phyloP scores from a whole-genome alignment of 169 alveolate species.

The Neospora caninum region DNA sequence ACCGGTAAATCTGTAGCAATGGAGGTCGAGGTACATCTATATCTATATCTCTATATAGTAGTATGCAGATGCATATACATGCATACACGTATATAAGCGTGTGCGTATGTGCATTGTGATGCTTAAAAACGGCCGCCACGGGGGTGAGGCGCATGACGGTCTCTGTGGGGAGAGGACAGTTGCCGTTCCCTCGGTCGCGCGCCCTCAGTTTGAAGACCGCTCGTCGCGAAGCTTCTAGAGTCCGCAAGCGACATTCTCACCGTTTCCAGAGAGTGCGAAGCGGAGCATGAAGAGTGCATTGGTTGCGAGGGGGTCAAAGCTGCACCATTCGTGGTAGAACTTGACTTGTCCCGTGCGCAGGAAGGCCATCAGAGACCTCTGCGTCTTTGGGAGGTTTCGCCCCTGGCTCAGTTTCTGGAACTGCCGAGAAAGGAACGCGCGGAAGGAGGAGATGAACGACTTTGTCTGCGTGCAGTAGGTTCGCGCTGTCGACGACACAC shows the following conservation, averaged over 20 bases:
- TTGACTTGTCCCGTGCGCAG: conserved; percentile 8
- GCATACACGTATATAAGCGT: neutral
- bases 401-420: neutral
- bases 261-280: conserved; percentile 33
- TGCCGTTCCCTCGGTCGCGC: too few relatives aligned
- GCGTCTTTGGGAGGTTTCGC: neutral
- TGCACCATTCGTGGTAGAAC: conserved; percentile 19
- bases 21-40: too few relatives aligned
- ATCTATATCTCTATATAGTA: neutral
- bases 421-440: neutral
- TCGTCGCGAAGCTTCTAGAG: too few relatives aligned
- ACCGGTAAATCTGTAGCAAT: too few relatives aligned
- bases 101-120: too few relatives aligned
- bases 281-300: conserved; percentile 40
- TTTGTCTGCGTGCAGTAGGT: neutral
- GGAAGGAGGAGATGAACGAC: neutral
- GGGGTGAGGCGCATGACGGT: too few relatives aligned
- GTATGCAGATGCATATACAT: neutral
- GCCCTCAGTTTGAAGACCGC: too few relatives aligned
- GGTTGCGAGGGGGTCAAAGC: conserved; percentile 37
- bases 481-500: neutral
- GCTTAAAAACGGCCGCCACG: too few relatives aligned
- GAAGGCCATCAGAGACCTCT: conserved; percentile 43
- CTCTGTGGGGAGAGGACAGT: too few relatives aligned
- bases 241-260: neutral